These are phyloP conservation scores for Kokia cookei DNA, from an alignment of 441 rosid species.

Conservation along the genomic window DNA sequence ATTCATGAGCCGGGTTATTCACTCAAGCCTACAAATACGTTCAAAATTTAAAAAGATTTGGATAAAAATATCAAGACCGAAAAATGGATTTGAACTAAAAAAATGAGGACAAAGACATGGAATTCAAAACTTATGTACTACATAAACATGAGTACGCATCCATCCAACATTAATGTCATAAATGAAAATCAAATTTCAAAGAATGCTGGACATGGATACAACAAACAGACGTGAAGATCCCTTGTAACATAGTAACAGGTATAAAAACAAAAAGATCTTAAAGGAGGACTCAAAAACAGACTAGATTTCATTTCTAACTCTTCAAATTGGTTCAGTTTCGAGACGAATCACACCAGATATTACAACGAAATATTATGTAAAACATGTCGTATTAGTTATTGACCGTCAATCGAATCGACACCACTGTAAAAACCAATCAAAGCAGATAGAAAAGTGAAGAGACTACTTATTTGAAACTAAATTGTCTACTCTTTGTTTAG, in stretches of 20 bases:
- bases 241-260: neutral
- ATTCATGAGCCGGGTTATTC: too few relatives aligned
- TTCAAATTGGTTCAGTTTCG: neutral
- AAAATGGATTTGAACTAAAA: too few relatives aligned
- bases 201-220: neutral
- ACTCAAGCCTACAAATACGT: too few relatives aligned
- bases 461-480: neutral
- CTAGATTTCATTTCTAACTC: too few relatives aligned
- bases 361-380: neutral
- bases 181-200: neutral
- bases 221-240: neutral
- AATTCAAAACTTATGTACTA: too few relatives aligned
- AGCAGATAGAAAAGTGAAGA: neutral
- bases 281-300: too few relatives aligned
- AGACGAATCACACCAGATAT: neutral
- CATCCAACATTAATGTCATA: neutral
- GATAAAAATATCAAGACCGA: too few relatives aligned
- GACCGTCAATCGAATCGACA: neutral
- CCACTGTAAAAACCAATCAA: neutral
- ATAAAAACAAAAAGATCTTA: too few relatives aligned
- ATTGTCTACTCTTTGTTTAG: constrained; percentile 25
- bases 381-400: neutral
- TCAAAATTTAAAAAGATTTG: too few relatives aligned
- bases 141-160: neutral
- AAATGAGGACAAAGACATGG: too few relatives aligned